A percentile compares a stretch with the other conserved stretches of the same genome.
These are phyloP conservation scores for Chimonanthus salicifolius DNA, from an alignment of 164 flowering plant genomes.

Conservation along the genomic window DNA sequence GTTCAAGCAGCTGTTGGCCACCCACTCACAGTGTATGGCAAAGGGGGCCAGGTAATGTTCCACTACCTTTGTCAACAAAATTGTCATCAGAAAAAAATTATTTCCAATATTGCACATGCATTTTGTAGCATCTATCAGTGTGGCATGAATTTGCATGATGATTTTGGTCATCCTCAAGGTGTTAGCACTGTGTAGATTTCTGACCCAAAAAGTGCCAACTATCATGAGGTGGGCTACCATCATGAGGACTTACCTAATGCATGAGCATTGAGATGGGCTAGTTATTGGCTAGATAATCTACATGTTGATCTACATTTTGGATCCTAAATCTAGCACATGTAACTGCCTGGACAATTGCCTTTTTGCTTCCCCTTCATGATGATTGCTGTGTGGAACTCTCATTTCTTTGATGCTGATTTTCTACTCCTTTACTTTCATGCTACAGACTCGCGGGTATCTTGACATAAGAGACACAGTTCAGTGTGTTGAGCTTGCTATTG, in stretches of 20 bases:
- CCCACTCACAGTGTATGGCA: constrained; percentile 98
- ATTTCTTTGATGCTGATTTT: background rate
- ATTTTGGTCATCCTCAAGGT: background rate
- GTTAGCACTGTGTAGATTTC: background rate
- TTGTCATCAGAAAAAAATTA: no score
- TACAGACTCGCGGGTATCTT: constrained; percentile 90
- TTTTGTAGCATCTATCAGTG: no score
- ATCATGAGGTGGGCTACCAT: background rate
- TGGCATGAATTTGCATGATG: background rate
- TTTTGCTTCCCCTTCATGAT: background rate
- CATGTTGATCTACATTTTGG: no score
- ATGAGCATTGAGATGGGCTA: background rate
- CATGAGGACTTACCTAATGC: background rate
- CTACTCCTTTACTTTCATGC: background rate
- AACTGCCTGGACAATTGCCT: background rate
- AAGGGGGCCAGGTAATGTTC: constrained; percentile 86
- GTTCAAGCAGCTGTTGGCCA: constrained; percentile 96
- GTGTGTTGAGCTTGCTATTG: constrained; percentile 91
- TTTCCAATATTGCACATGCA: no score
- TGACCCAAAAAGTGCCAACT: background rate
- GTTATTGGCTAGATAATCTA: background rate
- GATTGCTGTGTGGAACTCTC: background rate
- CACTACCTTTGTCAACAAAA: no score
- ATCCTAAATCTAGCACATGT: no score
- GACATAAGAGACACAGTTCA: constrained; percentile 97